A percentile compares a stretch with the other conserved stretches of the same genome.
phyloP scores from a whole-genome alignment of 306 rosid species.

The Pyrus betulifolia region DNA sequence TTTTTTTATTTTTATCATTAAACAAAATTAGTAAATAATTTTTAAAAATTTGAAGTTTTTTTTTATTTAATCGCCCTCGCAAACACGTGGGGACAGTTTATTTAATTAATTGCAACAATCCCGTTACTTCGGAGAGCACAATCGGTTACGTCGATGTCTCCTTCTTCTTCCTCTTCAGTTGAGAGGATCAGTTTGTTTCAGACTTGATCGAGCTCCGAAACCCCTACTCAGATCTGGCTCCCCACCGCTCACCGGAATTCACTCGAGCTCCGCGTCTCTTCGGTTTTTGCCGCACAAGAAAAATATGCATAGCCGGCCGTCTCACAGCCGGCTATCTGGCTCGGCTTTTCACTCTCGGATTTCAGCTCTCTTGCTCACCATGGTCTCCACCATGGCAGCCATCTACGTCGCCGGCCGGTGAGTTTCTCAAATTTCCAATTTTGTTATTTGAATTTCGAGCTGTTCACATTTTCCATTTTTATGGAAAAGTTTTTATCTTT shows the following conservation, averaged over 20 bases:
- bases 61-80: too few species aligned
- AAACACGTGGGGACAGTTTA: too few species aligned
- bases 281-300: too few species aligned
- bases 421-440: not conserved
- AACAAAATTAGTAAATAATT: too few species aligned
- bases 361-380: constrained; percentile 36
- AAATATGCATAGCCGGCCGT: constrained; percentile 55
- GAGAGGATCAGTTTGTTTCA: not conserved
- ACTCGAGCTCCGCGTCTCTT: not conserved
- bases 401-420: constrained; percentile 70
- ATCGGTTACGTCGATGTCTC: not conserved
- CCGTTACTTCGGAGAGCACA: not conserved
- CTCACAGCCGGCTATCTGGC: constrained; percentile 49
- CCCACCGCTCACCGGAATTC: not conserved
- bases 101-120: not conserved
- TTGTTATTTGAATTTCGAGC: too few species aligned
- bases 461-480: not conserved
- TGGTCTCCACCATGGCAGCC: constrained; percentile 63
- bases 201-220: not conserved
- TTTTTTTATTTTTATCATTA: too few species aligned
- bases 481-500: too few species aligned
- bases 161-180: not conserved
- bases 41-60: too few species aligned
- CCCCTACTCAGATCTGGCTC: not conserved
- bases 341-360: constrained; percentile 42